A percentile compares a stretch with the other conserved stretches of the same genome.
phyloP scores from a whole-genome alignment of 2,329 filamentous ascomycete genomes.

The Colletotrichum ledebouriae region DNA sequence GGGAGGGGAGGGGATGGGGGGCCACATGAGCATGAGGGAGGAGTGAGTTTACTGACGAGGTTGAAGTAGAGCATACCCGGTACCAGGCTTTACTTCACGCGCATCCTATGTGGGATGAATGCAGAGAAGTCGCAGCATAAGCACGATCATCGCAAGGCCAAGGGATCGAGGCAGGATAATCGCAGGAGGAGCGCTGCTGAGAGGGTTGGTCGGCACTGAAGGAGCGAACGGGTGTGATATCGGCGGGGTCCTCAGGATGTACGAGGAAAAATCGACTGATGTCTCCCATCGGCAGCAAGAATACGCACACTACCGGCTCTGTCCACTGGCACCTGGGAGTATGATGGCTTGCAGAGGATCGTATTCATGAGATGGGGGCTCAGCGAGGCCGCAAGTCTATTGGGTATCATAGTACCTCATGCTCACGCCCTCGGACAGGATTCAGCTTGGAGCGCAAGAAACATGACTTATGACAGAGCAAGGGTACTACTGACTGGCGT shows the following conservation, averaged over 20 bases:
- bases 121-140: slow-evolving; percentile 42
- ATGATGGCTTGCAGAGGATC: background rate
- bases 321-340: background rate
- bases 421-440: too few species aligned
- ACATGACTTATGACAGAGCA: too few species aligned
- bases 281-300: background rate
- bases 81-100: slow-evolving; percentile 68
- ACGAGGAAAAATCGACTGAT: background rate
- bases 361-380: background rate
- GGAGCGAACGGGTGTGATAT: background rate
- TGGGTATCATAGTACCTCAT: background rate
- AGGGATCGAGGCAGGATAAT: slow-evolving; percentile 28
- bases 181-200: slow-evolving; percentile 42
- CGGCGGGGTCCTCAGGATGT: slow-evolving; percentile 2
- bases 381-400: background rate
- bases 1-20: too few species aligned
- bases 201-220: slow-evolving; percentile 33
- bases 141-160: slow-evolving; percentile 38
- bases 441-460: too few species aligned
- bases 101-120: slow-evolving; percentile 67
- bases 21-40: too few species aligned
- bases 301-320: background rate
- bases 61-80: slow-evolving; percentile 66
- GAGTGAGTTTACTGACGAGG: background rate
- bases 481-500: background rate